These are phyloP conservation scores for Dimocarpus longan DNA, from an alignment of 345 rosid genomes.

Conservation along the genomic window DNA sequence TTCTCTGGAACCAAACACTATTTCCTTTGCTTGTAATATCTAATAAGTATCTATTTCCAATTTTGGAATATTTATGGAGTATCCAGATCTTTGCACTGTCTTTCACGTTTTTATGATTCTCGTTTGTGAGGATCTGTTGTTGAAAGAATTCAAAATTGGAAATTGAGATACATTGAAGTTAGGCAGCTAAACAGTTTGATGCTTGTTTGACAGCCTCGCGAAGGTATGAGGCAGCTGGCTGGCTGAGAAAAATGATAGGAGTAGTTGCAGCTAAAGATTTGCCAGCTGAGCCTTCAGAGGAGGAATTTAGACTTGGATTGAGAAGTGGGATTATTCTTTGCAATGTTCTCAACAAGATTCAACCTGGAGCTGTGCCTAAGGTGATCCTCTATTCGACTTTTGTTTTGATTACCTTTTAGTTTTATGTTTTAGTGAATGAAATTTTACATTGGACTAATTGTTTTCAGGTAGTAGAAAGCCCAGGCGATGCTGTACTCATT, in stretches of 20 bases:
- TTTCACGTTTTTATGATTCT: not conserved
- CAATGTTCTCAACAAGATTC: slow-evolving; percentile 77
- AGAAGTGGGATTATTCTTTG: slow-evolving; percentile 88
- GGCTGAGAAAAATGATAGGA: slow-evolving; percentile 82
- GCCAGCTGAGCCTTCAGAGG: slow-evolving; percentile 87
- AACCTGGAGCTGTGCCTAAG: slow-evolving; percentile 78
- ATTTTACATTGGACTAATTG: not conserved
- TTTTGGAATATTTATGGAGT: not conserved
- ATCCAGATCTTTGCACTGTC: not conserved
- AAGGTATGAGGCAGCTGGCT: slow-evolving; percentile 78
- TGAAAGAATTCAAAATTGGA: not conserved
- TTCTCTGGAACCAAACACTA: not conserved
- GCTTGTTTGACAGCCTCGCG: slow-evolving; percentile 52
- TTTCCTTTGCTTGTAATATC: not conserved
- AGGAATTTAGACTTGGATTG: slow-evolving; percentile 80
- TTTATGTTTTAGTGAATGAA: not conserved
- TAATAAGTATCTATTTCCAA: not conserved
- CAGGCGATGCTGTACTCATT: slow-evolving; percentile 66
- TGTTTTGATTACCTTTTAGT: not conserved
- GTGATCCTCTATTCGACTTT: slow-evolving; percentile 27
- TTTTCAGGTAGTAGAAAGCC: slow-evolving; percentile 77
- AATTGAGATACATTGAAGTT: not conserved
- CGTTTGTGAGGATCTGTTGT: not conserved
- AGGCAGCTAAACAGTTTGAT: slow-evolving; percentile 11
- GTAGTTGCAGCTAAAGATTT: slow-evolving; percentile 81